These are phyloP conservation scores for Rhizopogon vesiculosus DNA, from an alignment of 768 basidiomycete species.

Conservation along the genomic window DNA sequence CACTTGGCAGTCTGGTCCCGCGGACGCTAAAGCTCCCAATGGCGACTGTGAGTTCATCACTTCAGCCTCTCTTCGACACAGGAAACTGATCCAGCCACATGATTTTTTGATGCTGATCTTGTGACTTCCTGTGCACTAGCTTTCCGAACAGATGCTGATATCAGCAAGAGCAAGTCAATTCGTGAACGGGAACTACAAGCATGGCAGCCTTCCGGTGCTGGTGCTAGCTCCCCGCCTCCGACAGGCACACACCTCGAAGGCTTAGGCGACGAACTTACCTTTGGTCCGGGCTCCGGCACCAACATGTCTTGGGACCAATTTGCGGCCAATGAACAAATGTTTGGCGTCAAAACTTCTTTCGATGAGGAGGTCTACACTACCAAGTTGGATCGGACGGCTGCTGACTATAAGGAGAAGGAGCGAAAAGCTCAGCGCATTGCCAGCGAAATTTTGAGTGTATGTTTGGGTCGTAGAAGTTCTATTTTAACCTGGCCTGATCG, in stretches of 20 bases:
- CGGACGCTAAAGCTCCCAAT: slow-evolving; percentile 59
- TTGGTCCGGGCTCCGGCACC: slow-evolving; percentile 46
- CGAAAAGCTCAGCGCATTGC: slow-evolving; percentile 84
- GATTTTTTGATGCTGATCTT: slow-evolving; percentile 11
- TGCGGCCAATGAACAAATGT: slow-evolving; percentile 85
- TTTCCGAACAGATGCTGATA: slow-evolving; percentile 82
- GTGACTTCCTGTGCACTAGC: slow-evolving; percentile 35
- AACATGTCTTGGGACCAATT: slow-evolving; percentile 84
- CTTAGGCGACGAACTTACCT: slow-evolving; percentile 63
- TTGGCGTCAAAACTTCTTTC: slow-evolving; percentile 88
- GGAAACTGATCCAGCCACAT: background rate
- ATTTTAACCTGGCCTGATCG: slow-evolving; percentile 7
- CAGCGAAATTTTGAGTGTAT: slow-evolving; percentile 83
- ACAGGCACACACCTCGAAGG: slow-evolving; percentile 22
- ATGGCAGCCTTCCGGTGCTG: slow-evolving; percentile 50
- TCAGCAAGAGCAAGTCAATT: slow-evolving; percentile 48
- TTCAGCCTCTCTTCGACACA: slow-evolving; percentile 1
- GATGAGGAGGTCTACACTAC: slow-evolving; percentile 96
- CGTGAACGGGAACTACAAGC: slow-evolving; percentile 79
- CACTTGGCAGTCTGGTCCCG: slow-evolving; percentile 67
- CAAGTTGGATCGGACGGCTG: slow-evolving; percentile 76
- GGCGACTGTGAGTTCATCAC: slow-evolving; percentile 57
- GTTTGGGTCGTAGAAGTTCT: slow-evolving; percentile 20
- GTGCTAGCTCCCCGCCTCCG: slow-evolving; percentile 25
- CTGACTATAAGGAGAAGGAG: slow-evolving; percentile 88